These are phyloP conservation scores for Cyberlindnera maclurae DNA, from an alignment of 805 yeast species.

Conservation along the genomic window DNA sequence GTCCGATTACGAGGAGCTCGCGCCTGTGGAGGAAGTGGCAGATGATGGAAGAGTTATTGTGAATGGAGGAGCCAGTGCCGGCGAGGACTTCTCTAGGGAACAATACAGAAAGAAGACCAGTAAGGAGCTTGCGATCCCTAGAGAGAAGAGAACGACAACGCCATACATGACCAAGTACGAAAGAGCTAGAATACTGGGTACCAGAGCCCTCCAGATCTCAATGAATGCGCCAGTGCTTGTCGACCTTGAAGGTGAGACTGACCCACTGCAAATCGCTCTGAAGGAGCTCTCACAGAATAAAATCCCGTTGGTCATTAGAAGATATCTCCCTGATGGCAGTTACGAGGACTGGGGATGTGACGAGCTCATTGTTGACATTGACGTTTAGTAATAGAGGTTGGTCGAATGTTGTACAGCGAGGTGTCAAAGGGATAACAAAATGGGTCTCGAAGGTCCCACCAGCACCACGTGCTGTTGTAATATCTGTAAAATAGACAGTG, in stretches of 20 bases:
- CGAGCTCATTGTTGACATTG: slow-evolving; percentile 82
- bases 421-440: not conserved
- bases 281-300: slow-evolving; percentile 92
- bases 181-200: slow-evolving; percentile 94
- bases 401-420: not conserved
- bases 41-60: slow-evolving; percentile 68
- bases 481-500: not conserved
- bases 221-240: slow-evolving; percentile 98
- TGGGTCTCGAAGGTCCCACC: too few species aligned
- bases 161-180: slow-evolving; percentile 99
- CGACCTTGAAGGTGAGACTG: slow-evolving; percentile 98
- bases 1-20: slow-evolving; percentile 58
- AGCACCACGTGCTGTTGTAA: too few species aligned
- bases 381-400: slow-evolving; percentile 12
- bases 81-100: slow-evolving; percentile 36
- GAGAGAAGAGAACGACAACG: slow-evolving; percentile 84
- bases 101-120: slow-evolving; percentile 51
- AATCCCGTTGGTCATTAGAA: slow-evolving; percentile 90
- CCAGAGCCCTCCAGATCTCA: slow-evolving; percentile 94
- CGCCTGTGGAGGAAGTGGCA: slow-evolving; percentile 31
- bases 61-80: slow-evolving; percentile 53
- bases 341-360: slow-evolving; percentile 99
- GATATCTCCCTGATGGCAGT: slow-evolving; percentile 94
- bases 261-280: slow-evolving; percentile 95
- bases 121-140: slow-evolving; percentile 81